Conservation (phyloP, 345 rosid genomes). For the Cardamine resedifolia region DNA sequence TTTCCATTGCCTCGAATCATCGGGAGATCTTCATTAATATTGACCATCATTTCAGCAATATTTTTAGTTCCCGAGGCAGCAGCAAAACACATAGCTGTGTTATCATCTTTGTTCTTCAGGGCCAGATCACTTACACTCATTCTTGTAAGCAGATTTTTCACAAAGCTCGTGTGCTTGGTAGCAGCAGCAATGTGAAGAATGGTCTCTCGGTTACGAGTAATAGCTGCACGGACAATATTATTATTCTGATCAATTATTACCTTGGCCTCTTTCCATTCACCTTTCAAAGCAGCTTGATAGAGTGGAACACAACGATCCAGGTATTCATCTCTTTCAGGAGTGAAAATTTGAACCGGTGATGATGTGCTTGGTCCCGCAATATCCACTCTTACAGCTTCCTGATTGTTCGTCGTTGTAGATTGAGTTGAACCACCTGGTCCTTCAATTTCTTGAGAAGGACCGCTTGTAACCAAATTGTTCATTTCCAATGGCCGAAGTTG, state of each 20-base stretch:
- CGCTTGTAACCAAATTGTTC: background rate
- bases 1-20: too few species aligned
- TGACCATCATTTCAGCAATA: too few species aligned
- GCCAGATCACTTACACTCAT: too few species aligned
- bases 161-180: conserved; percentile 38
- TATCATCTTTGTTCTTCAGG: too few species aligned
- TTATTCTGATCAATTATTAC: conserved; percentile 32
- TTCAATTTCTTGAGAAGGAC: background rate
- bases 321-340: background rate
- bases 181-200: conserved; percentile 51
- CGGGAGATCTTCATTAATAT: too few species aligned
- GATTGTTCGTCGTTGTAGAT: background rate
- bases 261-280: conserved; percentile 46
- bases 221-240: conserved; percentile 20
- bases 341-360: background rate
- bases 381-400: conserved; percentile 1
- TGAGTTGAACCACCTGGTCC: background rate
- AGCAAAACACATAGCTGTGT: too few species aligned
- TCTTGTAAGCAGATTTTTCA: conserved; percentile 35
- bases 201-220: conserved; percentile 22
- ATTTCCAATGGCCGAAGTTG: background rate
- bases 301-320: conserved; percentile 19
- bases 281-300: conserved; percentile 44
- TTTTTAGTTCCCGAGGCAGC: too few species aligned
- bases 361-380: background rate